These are phyloP conservation scores for Cucurbita argyrosperma DNA, from an alignment of 306 rosid species.

Conservation along the genomic window DNA sequence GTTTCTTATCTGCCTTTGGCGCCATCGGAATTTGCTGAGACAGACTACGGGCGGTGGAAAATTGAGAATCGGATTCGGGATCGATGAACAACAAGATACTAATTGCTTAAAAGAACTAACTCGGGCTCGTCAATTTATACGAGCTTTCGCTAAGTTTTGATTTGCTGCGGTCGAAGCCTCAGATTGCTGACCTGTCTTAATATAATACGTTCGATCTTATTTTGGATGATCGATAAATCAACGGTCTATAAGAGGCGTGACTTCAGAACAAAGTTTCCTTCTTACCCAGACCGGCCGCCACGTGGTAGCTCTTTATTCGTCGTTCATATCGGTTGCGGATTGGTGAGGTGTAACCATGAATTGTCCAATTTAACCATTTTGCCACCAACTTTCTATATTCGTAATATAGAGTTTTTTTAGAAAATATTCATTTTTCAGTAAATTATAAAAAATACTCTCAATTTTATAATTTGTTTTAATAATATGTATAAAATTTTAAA, in stretches of 20 bases:
- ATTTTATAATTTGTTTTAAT: no score
- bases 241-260: neutral
- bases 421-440: no score
- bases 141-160: neutral
- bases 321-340: neutral
- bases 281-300: neutral
- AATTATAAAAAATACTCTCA: no score
- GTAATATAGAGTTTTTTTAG: neutral
- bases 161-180: neutral
- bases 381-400: neutral
- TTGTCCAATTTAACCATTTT: neutral
- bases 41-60: neutral
- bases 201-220: neutral
- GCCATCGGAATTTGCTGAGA: conserved; percentile 25
- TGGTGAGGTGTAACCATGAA: neutral
- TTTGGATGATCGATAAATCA: neutral
- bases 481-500: no score
- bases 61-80: neutral
- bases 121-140: neutral
- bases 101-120: fast-evolving
- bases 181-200: neutral
- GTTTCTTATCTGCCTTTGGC: conserved; percentile 64
- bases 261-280: neutral
- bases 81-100: neutral
- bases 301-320: neutral